Percentiles rank a stretch among this genome's conserved stretches.
Conservation (phyloP, 2,329 filamentous ascomycete genomes). For the Neofusicoccum laricinum region DNA sequence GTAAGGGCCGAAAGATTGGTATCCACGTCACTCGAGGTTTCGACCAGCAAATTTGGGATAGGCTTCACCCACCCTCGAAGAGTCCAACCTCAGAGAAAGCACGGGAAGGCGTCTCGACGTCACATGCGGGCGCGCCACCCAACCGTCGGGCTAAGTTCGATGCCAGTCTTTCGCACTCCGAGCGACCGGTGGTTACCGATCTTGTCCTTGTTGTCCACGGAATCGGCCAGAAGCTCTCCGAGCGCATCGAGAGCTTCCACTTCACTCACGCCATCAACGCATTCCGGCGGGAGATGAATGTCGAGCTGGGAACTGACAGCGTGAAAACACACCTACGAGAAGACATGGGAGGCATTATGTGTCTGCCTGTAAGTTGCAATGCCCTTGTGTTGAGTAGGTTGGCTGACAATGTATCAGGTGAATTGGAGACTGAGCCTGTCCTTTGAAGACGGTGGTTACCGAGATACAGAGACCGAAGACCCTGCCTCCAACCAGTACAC, state of each 20-base stretch:
- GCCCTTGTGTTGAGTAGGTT: background rate
- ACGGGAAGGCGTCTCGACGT: slow-evolving; percentile 43
- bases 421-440: slow-evolving; percentile 92
- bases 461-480: slow-evolving; percentile 49
- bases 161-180: slow-evolving; percentile 63
- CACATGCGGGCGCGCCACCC: slow-evolving; percentile 43
- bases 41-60: slow-evolving; percentile 72
- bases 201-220: slow-evolving; percentile 89
- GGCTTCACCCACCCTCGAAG: slow-evolving; percentile 58
- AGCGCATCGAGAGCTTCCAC: slow-evolving; percentile 92
- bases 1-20: slow-evolving; percentile 78
- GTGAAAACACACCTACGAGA: slow-evolving; percentile 74
- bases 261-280: slow-evolving; percentile 95
- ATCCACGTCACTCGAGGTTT: slow-evolving; percentile 89
- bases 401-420: slow-evolving; percentile 41
- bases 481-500: slow-evolving; percentile 61
- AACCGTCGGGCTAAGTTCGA: slow-evolving; percentile 40
- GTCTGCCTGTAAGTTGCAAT: slow-evolving; percentile 60
- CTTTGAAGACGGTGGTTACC: slow-evolving; percentile 71
- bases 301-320: slow-evolving; percentile 71
- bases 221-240: slow-evolving; percentile 93
- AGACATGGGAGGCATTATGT: slow-evolving; percentile 87
- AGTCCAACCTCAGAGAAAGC: slow-evolving; percentile 41
- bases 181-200: slow-evolving; percentile 73
- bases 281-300: slow-evolving; percentile 80